Percentiles rank a stretch among this genome's conserved stretches.
Conservation (phyloP, 805 yeast species). For the Kuraishia molischiana region DNA sequence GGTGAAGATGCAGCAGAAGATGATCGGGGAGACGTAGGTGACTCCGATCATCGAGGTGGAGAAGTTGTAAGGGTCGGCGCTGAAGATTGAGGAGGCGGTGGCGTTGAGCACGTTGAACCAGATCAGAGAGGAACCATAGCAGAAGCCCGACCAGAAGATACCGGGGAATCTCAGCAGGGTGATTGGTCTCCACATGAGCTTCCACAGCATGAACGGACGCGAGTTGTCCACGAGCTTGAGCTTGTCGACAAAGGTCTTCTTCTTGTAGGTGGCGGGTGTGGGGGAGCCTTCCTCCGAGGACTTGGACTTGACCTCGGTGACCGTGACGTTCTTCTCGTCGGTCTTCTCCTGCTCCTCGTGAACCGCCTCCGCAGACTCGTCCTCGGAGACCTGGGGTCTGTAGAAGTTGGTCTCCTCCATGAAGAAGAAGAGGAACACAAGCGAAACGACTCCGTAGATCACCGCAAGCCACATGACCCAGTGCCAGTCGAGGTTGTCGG, state of each 20-base stretch:
- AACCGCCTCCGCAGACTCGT: constrained; percentile 5
- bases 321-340: background rate
- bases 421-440: constrained; percentile 27
- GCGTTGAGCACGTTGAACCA: constrained; percentile 41
- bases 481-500: constrained; percentile 37
- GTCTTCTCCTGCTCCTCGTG: background rate
- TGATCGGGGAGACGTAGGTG: constrained; percentile 41
- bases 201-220: constrained; percentile 19
- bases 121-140: constrained; percentile 38
- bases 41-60: constrained; percentile 36
- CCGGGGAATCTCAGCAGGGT: constrained; percentile 37
- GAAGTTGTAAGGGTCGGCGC: constrained; percentile 42
- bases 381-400: constrained; percentile 10
- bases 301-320: background rate
- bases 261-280: background rate
- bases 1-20: constrained; percentile 33
- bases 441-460: constrained; percentile 33
- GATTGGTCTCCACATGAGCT: constrained; percentile 26
- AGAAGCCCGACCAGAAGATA: constrained; percentile 48
- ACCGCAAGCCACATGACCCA: constrained; percentile 44
- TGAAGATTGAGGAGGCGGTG: constrained; percentile 33
- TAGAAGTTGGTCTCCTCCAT: constrained; percentile 50
- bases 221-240: constrained; percentile 28
- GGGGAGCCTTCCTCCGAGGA: background rate
- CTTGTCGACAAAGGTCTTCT: constrained; percentile 13